These are phyloP conservation scores for Dentipellis sp. DNA, from an alignment of 768 basidiomycete genomes.

Conservation along the genomic window DNA sequence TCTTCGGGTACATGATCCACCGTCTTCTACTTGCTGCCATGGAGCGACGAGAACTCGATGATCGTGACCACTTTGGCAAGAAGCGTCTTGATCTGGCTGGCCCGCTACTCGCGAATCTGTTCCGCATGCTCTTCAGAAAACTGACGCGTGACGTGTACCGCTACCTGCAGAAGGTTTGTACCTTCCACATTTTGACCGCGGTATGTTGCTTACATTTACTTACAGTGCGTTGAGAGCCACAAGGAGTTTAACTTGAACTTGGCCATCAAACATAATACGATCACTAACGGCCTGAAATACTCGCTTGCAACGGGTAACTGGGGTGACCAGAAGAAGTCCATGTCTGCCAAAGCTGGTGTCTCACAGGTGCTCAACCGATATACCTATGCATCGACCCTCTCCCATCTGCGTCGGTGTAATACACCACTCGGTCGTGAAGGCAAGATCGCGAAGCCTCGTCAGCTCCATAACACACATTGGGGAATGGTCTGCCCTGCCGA, in stretches of 20 bases:
- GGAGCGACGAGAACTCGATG: constrained; percentile 92
- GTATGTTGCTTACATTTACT: constrained; percentile 6
- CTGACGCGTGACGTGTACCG: constrained; percentile 95
- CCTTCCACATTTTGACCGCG: neutral
- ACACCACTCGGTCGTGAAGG: constrained; percentile 97
- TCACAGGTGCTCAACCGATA: constrained; percentile 98
- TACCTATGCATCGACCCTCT: constrained; percentile 96
- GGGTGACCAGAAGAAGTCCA: constrained; percentile 98
- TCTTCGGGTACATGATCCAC: constrained; percentile 99
- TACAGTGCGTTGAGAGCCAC: constrained; percentile 89
- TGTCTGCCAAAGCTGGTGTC: constrained; percentile 96
- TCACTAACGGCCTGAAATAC: constrained; percentile 96
- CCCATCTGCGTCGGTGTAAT: constrained; percentile 96
- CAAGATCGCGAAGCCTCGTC: constrained; percentile 98
- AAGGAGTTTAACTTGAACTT: constrained; percentile 89
- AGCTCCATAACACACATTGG: constrained; percentile 99
- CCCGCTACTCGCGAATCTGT: constrained; percentile 90
- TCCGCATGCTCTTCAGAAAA: constrained; percentile 96
- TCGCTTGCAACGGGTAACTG: constrained; percentile 98
- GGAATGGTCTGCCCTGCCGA: constrained; percentile 99
- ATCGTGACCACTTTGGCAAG: constrained; percentile 99
- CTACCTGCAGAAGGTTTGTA: constrained; percentile 84
- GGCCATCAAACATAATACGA: constrained; percentile 94
- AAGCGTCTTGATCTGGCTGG: constrained; percentile 96
- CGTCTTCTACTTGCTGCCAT: constrained; percentile 87